Base-by-base conservation (phyloP, 139 green algal species). In the Volvox reticuliferus region DNA sequence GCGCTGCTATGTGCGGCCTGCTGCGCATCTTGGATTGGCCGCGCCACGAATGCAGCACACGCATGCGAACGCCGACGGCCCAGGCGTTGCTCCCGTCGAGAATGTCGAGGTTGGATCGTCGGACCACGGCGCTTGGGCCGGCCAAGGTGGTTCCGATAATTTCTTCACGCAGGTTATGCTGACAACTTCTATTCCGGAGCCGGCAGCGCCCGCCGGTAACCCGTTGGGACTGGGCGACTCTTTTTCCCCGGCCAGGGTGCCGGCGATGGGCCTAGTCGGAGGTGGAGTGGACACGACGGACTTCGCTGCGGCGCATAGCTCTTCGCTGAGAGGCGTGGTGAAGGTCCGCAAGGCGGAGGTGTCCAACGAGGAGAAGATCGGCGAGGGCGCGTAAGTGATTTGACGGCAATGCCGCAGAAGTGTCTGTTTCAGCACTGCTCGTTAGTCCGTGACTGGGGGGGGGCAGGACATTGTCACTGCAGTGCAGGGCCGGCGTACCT, bases 341-440 rank as follows among this genome's bases (percentile, higher is more conserved):
- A 91, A 91, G 37, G 86, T 94, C 83, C 86, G 91, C 16, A 89
- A 87, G 50, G 33, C 69, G 2, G 89, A 96, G 75, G 93, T 98
- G 16, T 92, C 77, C 12, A 93, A 96, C 32, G 86, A 97, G 55
- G 79, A 79, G 17, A 95, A 96, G 86, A 97, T 98, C 82, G 96
- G 96, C 21, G 96, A 98, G 92, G 96, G 96, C 13, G 94, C 94
- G 65, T 90, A 81, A 90, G 86, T 90, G n/a, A 30, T 24, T 5
- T 9, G 21, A 73, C 24, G 12, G 65, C 21, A 9, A n/a, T n/a
- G n/a, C n/a, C n/a, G n/a, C n/a, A n/a, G n/a, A n/a, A n/a, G n/a
- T n/a, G n/a, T n/a, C n/a, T n/a, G n/a, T n/a, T n/a, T n/a, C n/a
- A n/a, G n/a, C n/a, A n/a, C n/a, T n/a, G n/a, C n/a, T n/a, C n/a